Conservation (phyloP, 140 eudicot genomes). For the Stevia rebaudiana region DNA sequence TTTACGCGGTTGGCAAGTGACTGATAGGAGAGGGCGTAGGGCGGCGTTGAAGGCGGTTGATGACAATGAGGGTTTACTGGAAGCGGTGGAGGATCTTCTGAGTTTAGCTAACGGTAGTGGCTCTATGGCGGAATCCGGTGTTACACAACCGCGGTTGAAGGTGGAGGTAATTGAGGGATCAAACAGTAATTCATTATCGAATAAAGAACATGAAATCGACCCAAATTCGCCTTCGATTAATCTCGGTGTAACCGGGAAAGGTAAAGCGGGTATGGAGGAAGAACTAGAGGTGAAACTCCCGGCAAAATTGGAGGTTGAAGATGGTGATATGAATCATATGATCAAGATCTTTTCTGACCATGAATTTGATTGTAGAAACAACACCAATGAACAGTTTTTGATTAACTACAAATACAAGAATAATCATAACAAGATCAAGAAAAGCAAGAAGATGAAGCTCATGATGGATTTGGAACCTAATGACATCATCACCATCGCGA, state of each 20-base stretch:
- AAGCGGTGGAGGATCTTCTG: conserved; percentile 38
- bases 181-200: background rate
- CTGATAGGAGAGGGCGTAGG: conserved; percentile 33
- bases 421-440: background rate
- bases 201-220: background rate
- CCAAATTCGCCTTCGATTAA: no score
- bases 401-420: background rate
- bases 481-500: no score
- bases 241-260: background rate
- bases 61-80: conserved; percentile 17
- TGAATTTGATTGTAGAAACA: background rate
- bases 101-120: conserved; percentile 23
- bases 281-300: background rate
- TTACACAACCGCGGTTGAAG: background rate
- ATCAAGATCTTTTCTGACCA: no score
- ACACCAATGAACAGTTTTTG: no score
- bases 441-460: conserved; percentile 28
- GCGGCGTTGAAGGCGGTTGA: conserved; percentile 15
- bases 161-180: background rate
- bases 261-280: background rate
- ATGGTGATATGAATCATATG: no score
- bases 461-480: conserved; percentile 27
- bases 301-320: background rate
- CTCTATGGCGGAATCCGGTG: background rate
- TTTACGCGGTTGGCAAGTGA: conserved; percentile 40